A percentile compares a stretch with the other conserved stretches of the same genome.
Conservation (phyloP, 2,329 filamentous ascomycete genomes). For the Aschersonia sp. region DNA sequence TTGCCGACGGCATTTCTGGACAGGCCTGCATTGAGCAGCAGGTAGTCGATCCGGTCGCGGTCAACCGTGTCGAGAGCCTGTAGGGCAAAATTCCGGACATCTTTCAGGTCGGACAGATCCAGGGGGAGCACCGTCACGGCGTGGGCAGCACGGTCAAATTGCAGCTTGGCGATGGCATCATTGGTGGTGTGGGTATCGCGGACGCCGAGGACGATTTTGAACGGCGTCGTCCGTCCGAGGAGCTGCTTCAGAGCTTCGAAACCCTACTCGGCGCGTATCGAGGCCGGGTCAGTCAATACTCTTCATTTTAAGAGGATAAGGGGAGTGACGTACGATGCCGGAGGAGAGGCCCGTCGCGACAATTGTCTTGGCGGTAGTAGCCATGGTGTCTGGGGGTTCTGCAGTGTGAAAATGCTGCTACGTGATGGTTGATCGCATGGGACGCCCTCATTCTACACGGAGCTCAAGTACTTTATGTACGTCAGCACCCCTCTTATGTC, state of each 20-base stretch:
- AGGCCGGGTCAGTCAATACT: too few species aligned
- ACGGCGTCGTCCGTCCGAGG: conserved; percentile 26
- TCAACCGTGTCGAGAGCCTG: conserved; percentile 26
- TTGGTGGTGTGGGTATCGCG: conserved; percentile 26
- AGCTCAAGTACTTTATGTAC: too few species aligned
- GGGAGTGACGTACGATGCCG: conserved; percentile 23
- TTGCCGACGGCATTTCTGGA: conserved; percentile 18
- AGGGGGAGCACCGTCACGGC: conserved; percentile 30
- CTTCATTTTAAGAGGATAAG: too few species aligned
- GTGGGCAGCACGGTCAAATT: conserved; percentile 24
- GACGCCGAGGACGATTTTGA: conserved; percentile 34
- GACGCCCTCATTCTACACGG: too few species aligned
- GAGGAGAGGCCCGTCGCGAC: conserved; percentile 35
- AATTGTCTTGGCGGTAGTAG: conserved; percentile 28
- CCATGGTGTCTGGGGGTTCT: conserved; percentile 13
- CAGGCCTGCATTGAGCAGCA: conserved; percentile 35
- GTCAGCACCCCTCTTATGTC: too few species aligned
- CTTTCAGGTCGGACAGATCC: conserved; percentile 29
- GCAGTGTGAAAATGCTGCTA: too few species aligned
- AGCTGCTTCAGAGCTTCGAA: conserved; percentile 39
- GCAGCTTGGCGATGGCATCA: conserved; percentile 25
- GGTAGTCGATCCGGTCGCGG: conserved; percentile 26
- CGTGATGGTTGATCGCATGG: too few species aligned
- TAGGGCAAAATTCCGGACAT: conserved; percentile 31
- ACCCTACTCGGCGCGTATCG: conserved; percentile 19